phyloP scores from a whole-genome alignment of 2,329 filamentous ascomycete genomes.

The Dothideomycetes sp. region DNA sequence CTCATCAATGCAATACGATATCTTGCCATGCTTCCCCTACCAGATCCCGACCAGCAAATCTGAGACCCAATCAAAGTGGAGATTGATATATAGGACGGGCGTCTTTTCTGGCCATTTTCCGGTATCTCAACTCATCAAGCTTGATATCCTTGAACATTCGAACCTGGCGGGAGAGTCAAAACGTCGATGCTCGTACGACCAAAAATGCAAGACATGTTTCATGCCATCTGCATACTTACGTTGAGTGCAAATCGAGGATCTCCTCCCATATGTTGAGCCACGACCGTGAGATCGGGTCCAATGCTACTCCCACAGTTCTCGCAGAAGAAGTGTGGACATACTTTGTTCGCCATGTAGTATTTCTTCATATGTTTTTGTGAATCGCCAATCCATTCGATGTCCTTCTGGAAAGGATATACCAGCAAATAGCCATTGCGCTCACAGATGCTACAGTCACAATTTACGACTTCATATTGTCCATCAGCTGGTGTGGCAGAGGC shows the following conservation, averaged over 20 bases:
- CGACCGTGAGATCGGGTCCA: constrained; percentile 12
- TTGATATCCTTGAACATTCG: constrained; percentile 18
- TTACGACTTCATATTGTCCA: constrained; percentile 12
- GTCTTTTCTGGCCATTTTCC: not conserved
- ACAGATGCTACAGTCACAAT: constrained; percentile 18
- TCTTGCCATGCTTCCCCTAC: too few species aligned
- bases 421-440: constrained; percentile 12
- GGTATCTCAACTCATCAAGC: constrained; percentile 10
- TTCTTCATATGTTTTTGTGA: not conserved
- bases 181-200: not conserved
- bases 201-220: too few species aligned
- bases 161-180: too few species aligned
- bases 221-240: too few species aligned
- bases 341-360: constrained; percentile 13
- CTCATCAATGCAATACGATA: too few species aligned
- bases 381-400: not conserved
- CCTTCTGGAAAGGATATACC: constrained; percentile 12
- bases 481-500: not conserved
- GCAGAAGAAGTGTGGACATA: constrained; percentile 15
- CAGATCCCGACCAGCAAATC: too few species aligned
- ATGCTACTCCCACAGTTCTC: constrained; percentile 13
- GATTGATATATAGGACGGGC: not conserved
- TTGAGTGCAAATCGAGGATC: constrained; percentile 14
- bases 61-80: not conserved
- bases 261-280: constrained; percentile 9